Percentiles rank a stretch among this genome's conserved stretches.
phyloP scores from a whole-genome alignment of 2,329 filamentous ascomycete genomes.

The Atkinsonella hypoxylon region DNA sequence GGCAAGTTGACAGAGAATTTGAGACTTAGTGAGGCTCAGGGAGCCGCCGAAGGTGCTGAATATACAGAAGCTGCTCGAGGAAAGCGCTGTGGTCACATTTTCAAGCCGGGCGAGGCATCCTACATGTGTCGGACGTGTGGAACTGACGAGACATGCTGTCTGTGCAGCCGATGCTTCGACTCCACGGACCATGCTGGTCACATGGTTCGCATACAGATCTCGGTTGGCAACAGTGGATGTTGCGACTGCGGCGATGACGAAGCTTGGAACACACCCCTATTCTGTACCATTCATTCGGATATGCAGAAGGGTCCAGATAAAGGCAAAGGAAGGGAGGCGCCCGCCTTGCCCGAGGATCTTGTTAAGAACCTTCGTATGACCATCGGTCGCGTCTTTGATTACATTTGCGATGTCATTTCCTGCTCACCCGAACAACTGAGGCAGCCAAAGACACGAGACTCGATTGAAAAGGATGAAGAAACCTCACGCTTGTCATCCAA shows the following conservation, averaged over 20 bases:
- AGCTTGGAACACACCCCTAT: slow-evolving; percentile 78
- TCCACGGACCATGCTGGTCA: slow-evolving; percentile 90
- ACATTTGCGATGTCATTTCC: slow-evolving; percentile 94
- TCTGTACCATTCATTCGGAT: slow-evolving; percentile 86
- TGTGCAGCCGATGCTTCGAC: slow-evolving; percentile 91
- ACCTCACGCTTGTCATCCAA: slow-evolving; percentile 59
- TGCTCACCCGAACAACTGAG: slow-evolving; percentile 94
- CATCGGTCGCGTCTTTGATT: slow-evolving; percentile 76
- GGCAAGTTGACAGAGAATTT: slow-evolving; percentile 54
- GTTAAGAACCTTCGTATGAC: slow-evolving; percentile 72
- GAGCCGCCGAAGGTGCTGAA: slow-evolving; percentile 85
- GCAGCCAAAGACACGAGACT: slow-evolving; percentile 69
- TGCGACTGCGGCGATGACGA: slow-evolving; percentile 96
- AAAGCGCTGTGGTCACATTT: slow-evolving; percentile 93
- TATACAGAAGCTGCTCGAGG: slow-evolving; percentile 87
- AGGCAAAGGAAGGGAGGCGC: slow-evolving; percentile 48
- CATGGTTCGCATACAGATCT: slow-evolving; percentile 79
- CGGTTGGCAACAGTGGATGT: slow-evolving; percentile 84
- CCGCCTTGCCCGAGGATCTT: slow-evolving; percentile 61
- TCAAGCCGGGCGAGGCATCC: slow-evolving; percentile 85
- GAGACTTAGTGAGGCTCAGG: slow-evolving; percentile 79
- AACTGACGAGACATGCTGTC: slow-evolving; percentile 85
- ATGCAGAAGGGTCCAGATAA: slow-evolving; percentile 36
- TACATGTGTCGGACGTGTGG: slow-evolving; percentile 93
- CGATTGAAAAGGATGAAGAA: slow-evolving; percentile 70